phyloP scores from a whole-genome alignment of 495 filamentous ascomycete genomes.

The Neohortaea acidophila region DNA sequence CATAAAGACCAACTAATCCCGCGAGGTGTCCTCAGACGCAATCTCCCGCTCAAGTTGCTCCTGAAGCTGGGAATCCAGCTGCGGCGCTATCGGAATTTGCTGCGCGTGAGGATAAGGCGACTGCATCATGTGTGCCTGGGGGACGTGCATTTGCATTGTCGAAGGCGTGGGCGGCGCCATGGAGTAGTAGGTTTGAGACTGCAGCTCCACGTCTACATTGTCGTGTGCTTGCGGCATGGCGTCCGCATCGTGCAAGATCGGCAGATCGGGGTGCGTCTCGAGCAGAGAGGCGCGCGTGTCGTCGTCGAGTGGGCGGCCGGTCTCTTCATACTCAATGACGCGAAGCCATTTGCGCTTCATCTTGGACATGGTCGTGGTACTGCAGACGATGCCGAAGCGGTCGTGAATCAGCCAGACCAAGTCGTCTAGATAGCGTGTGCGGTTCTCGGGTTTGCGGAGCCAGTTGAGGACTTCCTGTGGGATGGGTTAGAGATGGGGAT shows the following conservation, averaged over 20 bases:
- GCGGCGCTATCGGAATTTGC: neutral
- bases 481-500: neutral
- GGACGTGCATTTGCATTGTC: neutral
- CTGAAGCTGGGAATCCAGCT: constrained; percentile 3
- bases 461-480: constrained; percentile 15
- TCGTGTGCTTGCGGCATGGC: neutral
- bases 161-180: neutral
- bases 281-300: constrained; percentile 3
- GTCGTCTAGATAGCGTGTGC: constrained; percentile 16
- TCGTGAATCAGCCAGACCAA: constrained; percentile 18
- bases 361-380: constrained; percentile 17
- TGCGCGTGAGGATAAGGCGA: neutral
- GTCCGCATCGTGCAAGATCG: constrained; percentile 1
- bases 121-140: neutral
- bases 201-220: neutral
- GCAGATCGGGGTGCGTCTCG: constrained; percentile 13
- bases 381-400: constrained; percentile 15
- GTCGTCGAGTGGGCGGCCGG: constrained; percentile 10
- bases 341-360: constrained; percentile 17
- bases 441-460: constrained; percentile 14
- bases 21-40: no score
- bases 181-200: no score
- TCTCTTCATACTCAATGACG: constrained; percentile 15
- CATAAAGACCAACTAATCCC: no score
- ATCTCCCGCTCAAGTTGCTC: constrained; percentile 3